A percentile compares a stretch with the other conserved stretches of the same genome.
phyloP scores from a whole-genome alignment of 2,329 filamentous ascomycete genomes.

The Colletotrichum tamarilloi region DNA sequence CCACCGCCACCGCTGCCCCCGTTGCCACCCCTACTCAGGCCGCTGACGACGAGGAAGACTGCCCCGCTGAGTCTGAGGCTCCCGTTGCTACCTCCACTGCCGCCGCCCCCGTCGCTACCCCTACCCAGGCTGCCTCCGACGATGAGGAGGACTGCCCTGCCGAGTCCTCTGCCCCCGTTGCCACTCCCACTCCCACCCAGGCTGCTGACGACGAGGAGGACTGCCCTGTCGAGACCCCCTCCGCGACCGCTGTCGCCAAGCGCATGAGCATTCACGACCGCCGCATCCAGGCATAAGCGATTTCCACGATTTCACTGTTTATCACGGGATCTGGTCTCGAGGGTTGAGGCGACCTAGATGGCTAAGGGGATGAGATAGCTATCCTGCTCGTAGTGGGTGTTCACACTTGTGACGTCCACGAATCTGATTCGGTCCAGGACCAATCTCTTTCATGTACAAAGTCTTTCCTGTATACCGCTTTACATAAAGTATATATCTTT shows the following conservation, averaged over 20 bases:
- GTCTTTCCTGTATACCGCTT: slow-evolving; percentile 30
- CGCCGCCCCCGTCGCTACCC: slow-evolving; percentile 1
- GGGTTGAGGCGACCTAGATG: not conserved
- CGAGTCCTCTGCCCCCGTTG: slow-evolving; percentile 11
- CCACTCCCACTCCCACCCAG: not conserved
- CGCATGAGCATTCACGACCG: slow-evolving; percentile 35
- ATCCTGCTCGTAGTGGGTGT: slow-evolving; percentile 14
- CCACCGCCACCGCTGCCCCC: slow-evolving; percentile 12
- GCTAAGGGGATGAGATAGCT: not conserved
- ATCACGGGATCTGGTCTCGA: not conserved
- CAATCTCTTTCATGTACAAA: slow-evolving; percentile 33
- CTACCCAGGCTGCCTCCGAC: slow-evolving; percentile 12
- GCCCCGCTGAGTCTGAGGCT: slow-evolving; percentile 22
- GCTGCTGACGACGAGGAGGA: slow-evolving; percentile 28
- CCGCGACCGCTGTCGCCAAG: slow-evolving; percentile 22
- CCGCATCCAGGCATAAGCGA: slow-evolving; percentile 15
- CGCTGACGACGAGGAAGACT: slow-evolving; percentile 25
- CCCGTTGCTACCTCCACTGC: not conserved
- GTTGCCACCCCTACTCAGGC: slow-evolving; percentile 2
- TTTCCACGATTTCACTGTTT: not conserved
- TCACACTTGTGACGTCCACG: slow-evolving; percentile 12
- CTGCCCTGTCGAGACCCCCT: slow-evolving; percentile 24
- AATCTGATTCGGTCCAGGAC: slow-evolving; percentile 5
- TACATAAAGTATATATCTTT: slow-evolving; percentile 29
- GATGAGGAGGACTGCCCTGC: slow-evolving; percentile 34